These are phyloP conservation scores for Neurospora sp. DNA, from an alignment of 495 filamentous ascomycete species.

Conservation along the genomic window DNA sequence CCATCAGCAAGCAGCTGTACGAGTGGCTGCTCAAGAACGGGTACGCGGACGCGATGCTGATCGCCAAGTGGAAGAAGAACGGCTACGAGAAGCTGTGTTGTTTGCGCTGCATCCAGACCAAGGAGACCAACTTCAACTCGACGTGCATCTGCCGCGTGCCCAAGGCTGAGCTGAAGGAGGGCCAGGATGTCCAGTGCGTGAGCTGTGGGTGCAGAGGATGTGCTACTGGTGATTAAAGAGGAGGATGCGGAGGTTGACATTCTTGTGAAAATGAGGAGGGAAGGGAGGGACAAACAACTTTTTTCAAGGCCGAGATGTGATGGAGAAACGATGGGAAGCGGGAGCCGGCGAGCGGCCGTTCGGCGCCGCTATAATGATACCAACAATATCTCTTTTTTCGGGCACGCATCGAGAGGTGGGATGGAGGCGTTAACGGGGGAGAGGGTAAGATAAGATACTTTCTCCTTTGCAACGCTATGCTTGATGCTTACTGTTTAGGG, in stretches of 20 bases:
- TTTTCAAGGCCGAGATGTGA: not conserved
- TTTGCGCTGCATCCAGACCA: conserved; percentile 91
- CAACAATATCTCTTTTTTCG: not conserved
- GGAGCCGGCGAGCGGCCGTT: not conserved
- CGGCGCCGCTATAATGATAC: not conserved
- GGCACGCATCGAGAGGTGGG: not conserved
- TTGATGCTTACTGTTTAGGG: not conserved
- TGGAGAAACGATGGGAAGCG: not conserved
- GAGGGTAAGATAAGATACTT: not conserved
- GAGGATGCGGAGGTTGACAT: not conserved
- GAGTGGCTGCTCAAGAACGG: conserved; percentile 95
- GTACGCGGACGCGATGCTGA: conserved; percentile 88
- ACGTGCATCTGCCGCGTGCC: conserved; percentile 98
- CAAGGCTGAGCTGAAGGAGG: conserved; percentile 81
- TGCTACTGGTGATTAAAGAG: conserved; percentile 63
- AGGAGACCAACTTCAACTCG: conserved; percentile 96
- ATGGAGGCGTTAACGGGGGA: not conserved
- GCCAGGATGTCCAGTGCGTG: conserved; percentile 87
- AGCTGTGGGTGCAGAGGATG: conserved; percentile 92
- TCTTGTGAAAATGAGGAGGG: too few species aligned
- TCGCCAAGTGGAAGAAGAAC: conserved; percentile 99
- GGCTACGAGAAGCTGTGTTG: conserved; percentile 99
- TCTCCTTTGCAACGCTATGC: not conserved
- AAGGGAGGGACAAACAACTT: not conserved
- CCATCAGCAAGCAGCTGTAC: conserved; percentile 82